Conservation (phyloP, 805 yeast genomes). For the Pichia paraexigua region DNA sequence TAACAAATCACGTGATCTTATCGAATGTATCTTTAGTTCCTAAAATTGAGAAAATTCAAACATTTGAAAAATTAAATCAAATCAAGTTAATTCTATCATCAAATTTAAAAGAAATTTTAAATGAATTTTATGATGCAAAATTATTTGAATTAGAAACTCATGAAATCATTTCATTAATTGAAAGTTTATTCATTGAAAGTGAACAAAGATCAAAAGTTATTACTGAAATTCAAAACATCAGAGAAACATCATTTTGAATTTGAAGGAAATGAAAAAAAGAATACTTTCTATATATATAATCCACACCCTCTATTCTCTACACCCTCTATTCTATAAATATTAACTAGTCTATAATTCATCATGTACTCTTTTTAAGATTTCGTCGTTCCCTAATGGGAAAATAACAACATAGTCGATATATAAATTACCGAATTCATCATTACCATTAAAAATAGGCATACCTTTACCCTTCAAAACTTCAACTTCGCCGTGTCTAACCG, state of each 20-base stretch:
- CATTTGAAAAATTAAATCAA: conserved; percentile 25
- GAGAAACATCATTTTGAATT: conserved; percentile 17
- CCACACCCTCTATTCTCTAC: not conserved
- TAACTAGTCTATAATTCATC: conserved; percentile 23
- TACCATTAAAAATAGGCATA: conserved; percentile 61
- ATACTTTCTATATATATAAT: not conserved
- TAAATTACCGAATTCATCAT: conserved; percentile 48
- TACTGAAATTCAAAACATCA: conserved; percentile 37
- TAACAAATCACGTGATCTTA: not conserved
- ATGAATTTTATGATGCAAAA: conserved; percentile 43
- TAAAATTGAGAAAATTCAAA: conserved; percentile 15
- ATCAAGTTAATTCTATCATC: conserved; percentile 19
- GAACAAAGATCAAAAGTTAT: conserved; percentile 37
- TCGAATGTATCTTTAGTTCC: not conserved
- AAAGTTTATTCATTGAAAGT: conserved; percentile 40
- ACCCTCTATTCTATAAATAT: not conserved
- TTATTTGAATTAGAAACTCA: conserved; percentile 40
- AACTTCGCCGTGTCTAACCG: conserved; percentile 58
- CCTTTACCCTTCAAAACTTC: conserved; percentile 72
- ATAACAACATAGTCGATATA: conserved; percentile 42
- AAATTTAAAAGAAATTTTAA: conserved; percentile 40
- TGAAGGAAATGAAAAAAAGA: not conserved
- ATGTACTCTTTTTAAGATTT: conserved; percentile 15
- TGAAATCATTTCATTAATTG: conserved; percentile 36
- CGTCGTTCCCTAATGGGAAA: conserved; percentile 32